phyloP scores from a whole-genome alignment of 139 green algal species.

The Diplosphaera chodatii region DNA sequence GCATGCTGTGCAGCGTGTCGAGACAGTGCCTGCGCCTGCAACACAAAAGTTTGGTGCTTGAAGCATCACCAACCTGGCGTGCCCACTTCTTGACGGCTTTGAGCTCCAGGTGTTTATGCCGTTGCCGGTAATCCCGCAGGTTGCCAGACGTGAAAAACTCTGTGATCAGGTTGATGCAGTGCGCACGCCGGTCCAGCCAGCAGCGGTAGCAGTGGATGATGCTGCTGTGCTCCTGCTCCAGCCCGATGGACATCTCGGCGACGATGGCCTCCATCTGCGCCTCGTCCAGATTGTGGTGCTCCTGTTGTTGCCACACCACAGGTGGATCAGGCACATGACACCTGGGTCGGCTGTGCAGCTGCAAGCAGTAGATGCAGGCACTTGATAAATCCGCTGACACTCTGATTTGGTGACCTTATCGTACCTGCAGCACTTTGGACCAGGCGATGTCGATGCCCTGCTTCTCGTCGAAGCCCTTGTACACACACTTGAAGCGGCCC shows the following conservation, averaged over 20 bases:
- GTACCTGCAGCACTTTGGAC: conserved; percentile 52
- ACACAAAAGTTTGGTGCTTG: too few species aligned
- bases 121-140: conserved; percentile 78
- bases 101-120: conserved; percentile 73
- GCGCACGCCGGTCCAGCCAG: conserved; percentile 60
- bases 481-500: conserved; percentile 83
- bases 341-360: too few species aligned
- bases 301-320: too few species aligned
- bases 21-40: too few species aligned
- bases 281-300: conserved; percentile 43
- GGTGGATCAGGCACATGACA: too few species aligned
- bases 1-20: too few species aligned
- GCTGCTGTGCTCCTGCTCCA: conserved; percentile 82
- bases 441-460: conserved; percentile 87
- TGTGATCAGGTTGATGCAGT: conserved; percentile 89
- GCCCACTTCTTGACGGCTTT: conserved; percentile 89
- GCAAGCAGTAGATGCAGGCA: too few species aligned
- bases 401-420: too few species aligned
- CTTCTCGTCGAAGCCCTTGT: conserved; percentile 71
- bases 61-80: too few species aligned
- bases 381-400: too few species aligned
- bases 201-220: conserved; percentile 81
- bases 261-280: conserved; percentile 61
- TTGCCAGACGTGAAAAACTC: conserved; percentile 91
- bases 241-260: conserved; percentile 68